Evolutionary conservation across 257 asterid genomes (phyloP).

Genomic region (Solanum chmielewskii): DNA sequence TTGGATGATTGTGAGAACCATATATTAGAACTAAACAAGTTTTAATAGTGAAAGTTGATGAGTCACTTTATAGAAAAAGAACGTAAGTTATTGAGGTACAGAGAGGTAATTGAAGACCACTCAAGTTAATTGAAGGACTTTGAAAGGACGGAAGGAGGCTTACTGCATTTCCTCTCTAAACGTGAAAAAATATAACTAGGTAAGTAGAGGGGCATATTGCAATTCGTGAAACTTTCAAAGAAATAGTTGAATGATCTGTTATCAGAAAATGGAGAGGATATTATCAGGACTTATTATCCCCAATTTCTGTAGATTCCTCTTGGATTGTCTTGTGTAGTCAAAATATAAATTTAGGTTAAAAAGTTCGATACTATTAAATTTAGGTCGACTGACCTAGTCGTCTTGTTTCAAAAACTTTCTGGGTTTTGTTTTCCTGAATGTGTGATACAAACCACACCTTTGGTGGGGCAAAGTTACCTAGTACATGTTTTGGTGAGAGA

Average conservation of each 20-base stretch:
- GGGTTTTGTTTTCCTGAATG: not conserved
- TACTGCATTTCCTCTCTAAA: not conserved
- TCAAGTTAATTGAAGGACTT: not conserved
- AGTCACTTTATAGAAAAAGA: not conserved
- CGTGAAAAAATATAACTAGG: not conserved
- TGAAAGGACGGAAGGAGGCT: not conserved
- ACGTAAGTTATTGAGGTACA: not conserved
- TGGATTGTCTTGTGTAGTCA: not conserved
- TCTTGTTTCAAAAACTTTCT: not conserved
- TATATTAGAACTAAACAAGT: not conserved
- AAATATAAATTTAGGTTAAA: not conserved
- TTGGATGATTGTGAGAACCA: not conserved
- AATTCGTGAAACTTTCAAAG: not conserved
- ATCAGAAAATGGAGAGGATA: not conserved
- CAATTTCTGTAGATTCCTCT: not conserved
- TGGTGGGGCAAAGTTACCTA: not conserved
- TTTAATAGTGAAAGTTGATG: not conserved
- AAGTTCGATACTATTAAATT: not conserved
- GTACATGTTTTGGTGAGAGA: not conserved
- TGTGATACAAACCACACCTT: not conserved
- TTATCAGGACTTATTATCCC: not conserved
- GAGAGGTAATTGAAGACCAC: not conserved
- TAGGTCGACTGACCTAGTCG: not conserved
- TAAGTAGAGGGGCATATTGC: not conserved
- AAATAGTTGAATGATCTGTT: not conserved